Conservation (phyloP, 2,329 filamentous ascomycete genomes). For the Basipetospora chlamydospora region DNA sequence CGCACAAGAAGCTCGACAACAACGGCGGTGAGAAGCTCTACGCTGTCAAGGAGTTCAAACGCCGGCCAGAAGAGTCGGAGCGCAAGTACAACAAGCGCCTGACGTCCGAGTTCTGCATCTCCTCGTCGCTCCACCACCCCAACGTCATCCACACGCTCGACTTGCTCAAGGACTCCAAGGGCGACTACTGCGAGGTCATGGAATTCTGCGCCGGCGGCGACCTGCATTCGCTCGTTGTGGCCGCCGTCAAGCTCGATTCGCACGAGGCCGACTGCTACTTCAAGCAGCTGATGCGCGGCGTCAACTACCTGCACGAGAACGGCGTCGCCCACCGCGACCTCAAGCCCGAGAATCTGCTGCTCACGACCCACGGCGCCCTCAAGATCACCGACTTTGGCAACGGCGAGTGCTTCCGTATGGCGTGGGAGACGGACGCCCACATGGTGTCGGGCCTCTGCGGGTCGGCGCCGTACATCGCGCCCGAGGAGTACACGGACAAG, state of each 20-base stretch:
- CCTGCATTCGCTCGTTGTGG: conserved; percentile 81
- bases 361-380: conserved; percentile 81
- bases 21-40: conserved; percentile 80
- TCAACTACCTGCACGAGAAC: conserved; percentile 99
- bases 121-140: conserved; percentile 86
- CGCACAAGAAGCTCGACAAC: conserved; percentile 81
- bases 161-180: conserved; percentile 87
- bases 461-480: conserved; percentile 92
- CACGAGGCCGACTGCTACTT: conserved; percentile 95
- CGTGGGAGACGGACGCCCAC: conserved; percentile 95
- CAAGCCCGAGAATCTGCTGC: conserved; percentile 89
- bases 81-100: conserved; percentile 97
- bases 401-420: conserved; percentile 98
- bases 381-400: conserved; percentile 99
- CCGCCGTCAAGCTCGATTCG: conserved; percentile 82
- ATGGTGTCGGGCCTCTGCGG: conserved; percentile 97
- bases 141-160: conserved; percentile 98
- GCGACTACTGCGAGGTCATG: conserved; percentile 98
- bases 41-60: conserved; percentile 95
- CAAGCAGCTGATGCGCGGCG: conserved; percentile 97
- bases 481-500: conserved; percentile 87
- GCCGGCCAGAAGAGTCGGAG: conserved; percentile 81
- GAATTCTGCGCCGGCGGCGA: conserved; percentile 96
- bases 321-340: conserved; percentile 92
- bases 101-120: conserved; percentile 97